Conservation (phyloP, 257 asterid species). For the Jacaranda copaia region DNA sequence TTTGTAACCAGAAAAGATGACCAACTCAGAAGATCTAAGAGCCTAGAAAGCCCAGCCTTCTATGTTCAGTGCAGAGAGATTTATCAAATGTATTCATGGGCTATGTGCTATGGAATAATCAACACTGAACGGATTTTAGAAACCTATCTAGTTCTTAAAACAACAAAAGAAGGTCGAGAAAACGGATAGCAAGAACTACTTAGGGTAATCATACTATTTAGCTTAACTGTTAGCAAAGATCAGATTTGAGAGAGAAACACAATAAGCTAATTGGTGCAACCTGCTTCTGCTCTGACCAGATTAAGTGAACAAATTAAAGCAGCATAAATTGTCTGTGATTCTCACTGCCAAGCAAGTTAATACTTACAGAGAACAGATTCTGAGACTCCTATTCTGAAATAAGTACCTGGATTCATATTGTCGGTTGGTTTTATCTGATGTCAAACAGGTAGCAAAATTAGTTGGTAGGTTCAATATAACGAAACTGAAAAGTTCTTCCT, state of each 20-base stretch:
- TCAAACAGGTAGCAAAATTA: background rate
- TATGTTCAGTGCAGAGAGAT: conserved; percentile 3
- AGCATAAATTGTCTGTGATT: background rate
- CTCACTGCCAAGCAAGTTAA: background rate
- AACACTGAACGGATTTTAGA: background rate
- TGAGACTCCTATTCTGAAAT: background rate
- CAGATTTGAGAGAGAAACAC: background rate
- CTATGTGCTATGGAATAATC: background rate
- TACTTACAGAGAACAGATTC: background rate
- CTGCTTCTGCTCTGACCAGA: background rate
- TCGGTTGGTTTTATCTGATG: background rate
- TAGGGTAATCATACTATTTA: background rate
- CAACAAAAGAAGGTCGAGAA: background rate
- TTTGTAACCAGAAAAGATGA: background rate
- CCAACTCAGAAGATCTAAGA: background rate
- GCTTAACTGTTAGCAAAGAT: background rate
- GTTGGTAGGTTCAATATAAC: background rate
- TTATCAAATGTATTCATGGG: background rate
- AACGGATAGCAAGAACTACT: background rate
- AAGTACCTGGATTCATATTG: background rate
- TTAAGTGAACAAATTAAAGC: background rate
- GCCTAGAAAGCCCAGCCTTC: background rate
- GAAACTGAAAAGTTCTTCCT: conserved; percentile 11
- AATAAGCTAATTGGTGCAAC: background rate
- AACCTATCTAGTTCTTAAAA: conserved; percentile 2